These are phyloP conservation scores for Aspergillus calidoustus DNA, from an alignment of 2,329 filamentous ascomycete species.

Conservation along the genomic window DNA sequence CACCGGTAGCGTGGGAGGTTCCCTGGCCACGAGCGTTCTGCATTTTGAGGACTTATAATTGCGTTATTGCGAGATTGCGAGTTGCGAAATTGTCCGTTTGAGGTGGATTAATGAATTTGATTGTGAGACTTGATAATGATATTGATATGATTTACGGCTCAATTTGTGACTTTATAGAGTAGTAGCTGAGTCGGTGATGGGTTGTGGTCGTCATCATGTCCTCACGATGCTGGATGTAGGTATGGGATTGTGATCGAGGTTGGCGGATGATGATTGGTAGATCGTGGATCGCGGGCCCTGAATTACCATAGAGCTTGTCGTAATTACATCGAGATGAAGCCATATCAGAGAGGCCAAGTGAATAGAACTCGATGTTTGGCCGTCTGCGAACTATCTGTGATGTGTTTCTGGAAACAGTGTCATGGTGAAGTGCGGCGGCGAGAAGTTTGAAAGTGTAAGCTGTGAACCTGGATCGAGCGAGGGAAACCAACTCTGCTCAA, in stretches of 20 bases:
- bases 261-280: neutral
- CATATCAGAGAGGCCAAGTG: neutral
- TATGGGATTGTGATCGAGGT: neutral
- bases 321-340: neutral
- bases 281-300: neutral
- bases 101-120: neutral
- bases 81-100: neutral
- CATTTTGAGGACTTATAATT: neutral
- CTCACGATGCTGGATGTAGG: slow-evolving; percentile 1
- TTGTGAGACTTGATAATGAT: neutral
- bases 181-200: neutral
- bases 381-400: neutral
- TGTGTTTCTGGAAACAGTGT: neutral
- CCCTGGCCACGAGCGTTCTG: slow-evolving; percentile 4
- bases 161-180: neutral
- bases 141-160: neutral
- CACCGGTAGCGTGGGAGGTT: slow-evolving; percentile 4
- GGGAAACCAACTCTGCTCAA: neutral
- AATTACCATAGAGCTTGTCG: neutral
- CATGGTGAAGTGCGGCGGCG: neutral
- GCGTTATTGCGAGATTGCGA: neutral
- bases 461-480: neutral
- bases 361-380: neutral
- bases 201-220: neutral
- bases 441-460: neutral